Conservation (phyloP, 352 stramenopile species). For the Phytophthora meadii region DNA sequence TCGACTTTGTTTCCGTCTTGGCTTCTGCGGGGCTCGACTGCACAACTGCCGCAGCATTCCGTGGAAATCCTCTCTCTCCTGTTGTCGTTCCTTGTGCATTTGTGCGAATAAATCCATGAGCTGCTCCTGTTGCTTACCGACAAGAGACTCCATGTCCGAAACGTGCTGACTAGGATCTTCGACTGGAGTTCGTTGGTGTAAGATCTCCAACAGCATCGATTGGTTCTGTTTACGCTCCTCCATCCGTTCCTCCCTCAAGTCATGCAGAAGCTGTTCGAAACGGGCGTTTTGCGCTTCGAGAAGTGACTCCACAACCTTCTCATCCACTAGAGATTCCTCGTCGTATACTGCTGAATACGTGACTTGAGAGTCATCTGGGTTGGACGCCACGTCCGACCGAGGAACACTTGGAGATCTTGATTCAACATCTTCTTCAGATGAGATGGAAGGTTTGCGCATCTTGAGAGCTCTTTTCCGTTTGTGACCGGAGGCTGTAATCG, state of each 20-base stretch:
- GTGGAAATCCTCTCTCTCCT: conserved; percentile 46
- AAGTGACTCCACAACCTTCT: conserved; percentile 35
- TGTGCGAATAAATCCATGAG: conserved; percentile 46
- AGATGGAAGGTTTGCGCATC: conserved; percentile 27
- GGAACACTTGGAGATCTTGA: conserved; percentile 20
- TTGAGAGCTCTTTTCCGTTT: conserved; percentile 41
- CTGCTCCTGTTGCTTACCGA: conserved; percentile 44
- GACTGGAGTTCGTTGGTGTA: conserved; percentile 35
- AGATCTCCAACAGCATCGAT: conserved; percentile 39
- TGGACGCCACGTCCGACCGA: conserved; percentile 30
- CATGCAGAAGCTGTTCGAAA: conserved; percentile 43
- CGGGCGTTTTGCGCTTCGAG: conserved; percentile 39
- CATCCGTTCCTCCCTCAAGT: conserved; percentile 38
- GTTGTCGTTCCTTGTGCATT: conserved; percentile 46
- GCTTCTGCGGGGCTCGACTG: conserved; percentile 1
- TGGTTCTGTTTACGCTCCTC: conserved; percentile 47
- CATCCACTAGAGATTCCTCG: conserved; percentile 27
- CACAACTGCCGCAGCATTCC: conserved; percentile 34
- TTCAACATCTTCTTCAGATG: conserved; percentile 29
- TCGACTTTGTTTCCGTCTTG: not conserved
- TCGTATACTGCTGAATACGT: conserved; percentile 9
- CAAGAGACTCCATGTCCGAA: conserved; percentile 35
- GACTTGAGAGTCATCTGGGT: conserved; percentile 15
- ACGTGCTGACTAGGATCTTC: conserved; percentile 30
- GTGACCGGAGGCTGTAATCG: conserved; percentile 23